Percentiles rank a stretch among this genome's conserved stretches.
phyloP scores from a whole-genome alignment of 1,284 basidiomycete genomes.

The Ceratobasidium sp. region DNA sequence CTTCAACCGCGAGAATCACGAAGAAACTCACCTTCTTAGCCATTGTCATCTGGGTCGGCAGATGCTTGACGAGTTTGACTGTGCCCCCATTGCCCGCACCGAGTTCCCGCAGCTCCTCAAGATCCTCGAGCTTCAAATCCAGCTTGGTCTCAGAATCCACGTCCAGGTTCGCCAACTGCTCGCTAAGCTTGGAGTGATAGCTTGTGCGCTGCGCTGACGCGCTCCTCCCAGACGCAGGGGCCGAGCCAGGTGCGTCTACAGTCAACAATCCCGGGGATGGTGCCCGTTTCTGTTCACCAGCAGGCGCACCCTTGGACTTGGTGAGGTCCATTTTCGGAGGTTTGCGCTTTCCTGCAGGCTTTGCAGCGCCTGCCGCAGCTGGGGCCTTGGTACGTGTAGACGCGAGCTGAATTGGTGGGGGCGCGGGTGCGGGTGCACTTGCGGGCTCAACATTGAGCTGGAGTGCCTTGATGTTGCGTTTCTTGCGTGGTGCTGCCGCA shows the following conservation, averaged over 20 bases:
- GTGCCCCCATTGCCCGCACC: constrained; percentile 99
- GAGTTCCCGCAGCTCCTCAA: constrained; percentile 88
- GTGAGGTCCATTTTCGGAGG: constrained; percentile 72
- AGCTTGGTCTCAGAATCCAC: constrained; percentile 79
- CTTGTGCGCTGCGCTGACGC: constrained; percentile 58
- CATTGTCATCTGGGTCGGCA: constrained; percentile 91
- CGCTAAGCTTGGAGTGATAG: constrained; percentile 79
- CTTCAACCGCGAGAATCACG: constrained; percentile 2
- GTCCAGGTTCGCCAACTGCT: constrained; percentile 80
- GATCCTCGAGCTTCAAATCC: constrained; percentile 84
- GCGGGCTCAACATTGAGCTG: constrained; percentile 68
- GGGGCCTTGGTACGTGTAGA: constrained; percentile 36
- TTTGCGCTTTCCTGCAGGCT: constrained; percentile 65
- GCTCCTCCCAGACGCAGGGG: constrained; percentile 60
- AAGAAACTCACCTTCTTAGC: constrained; percentile 87
- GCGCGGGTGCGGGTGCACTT: constrained; percentile 58
- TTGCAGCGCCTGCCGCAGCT: constrained; percentile 44
- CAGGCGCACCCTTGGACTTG: constrained; percentile 62
- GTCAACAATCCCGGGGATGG: constrained; percentile 58
- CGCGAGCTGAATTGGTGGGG: constrained; percentile 55
- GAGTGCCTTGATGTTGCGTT: constrained; percentile 84
- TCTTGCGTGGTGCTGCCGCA: constrained; percentile 73
- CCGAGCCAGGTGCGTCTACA: constrained; percentile 58
- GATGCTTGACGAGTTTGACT: constrained; percentile 94
- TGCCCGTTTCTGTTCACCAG: constrained; percentile 56